Conservation (phyloP, 805 yeast genomes). For the Yarrowia sp. region DNA sequence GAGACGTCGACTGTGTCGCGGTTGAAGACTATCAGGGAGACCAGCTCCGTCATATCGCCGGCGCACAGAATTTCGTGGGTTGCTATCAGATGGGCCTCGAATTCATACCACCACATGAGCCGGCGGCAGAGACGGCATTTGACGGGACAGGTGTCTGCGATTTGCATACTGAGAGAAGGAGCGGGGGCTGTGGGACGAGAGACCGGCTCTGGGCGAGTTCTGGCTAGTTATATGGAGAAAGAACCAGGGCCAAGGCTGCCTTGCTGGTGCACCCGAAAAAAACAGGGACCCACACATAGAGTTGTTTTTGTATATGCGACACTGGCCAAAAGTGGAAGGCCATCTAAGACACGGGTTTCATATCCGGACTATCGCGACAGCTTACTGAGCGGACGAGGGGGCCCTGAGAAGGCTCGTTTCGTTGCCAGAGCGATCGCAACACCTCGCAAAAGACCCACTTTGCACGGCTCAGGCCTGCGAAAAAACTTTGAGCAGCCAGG, state of each 20-base stretch:
- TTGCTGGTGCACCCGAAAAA: not conserved
- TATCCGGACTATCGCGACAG: too few species aligned
- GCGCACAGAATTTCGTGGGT: constrained; percentile 16
- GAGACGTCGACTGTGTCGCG: not conserved
- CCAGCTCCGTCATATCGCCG: constrained; percentile 6
- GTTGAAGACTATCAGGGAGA: not conserved
- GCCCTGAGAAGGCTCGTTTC: too few species aligned
- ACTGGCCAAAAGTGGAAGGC: not conserved
- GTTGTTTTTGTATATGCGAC: constrained; percentile 8
- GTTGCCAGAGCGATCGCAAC: too few species aligned
- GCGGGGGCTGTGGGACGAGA: too few species aligned
- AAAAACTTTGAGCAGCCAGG: not conserved
- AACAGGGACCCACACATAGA: not conserved
- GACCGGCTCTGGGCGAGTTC: too few species aligned
- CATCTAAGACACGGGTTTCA: not conserved
- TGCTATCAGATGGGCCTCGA: constrained; percentile 18
- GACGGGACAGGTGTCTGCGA: constrained; percentile 9
- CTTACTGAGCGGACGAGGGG: too few species aligned
- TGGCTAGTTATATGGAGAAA: not conserved
- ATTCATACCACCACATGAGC: constrained; percentile 22
- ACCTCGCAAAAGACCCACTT: too few species aligned
- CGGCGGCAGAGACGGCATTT: constrained; percentile 7
- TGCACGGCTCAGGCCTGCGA: too few species aligned
- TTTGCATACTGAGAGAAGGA: not conserved
- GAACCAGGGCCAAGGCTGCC: not conserved